Conservation (phyloP, 2,329 filamentous ascomycete species). For the Scedosporium aurantiacum region DNA sequence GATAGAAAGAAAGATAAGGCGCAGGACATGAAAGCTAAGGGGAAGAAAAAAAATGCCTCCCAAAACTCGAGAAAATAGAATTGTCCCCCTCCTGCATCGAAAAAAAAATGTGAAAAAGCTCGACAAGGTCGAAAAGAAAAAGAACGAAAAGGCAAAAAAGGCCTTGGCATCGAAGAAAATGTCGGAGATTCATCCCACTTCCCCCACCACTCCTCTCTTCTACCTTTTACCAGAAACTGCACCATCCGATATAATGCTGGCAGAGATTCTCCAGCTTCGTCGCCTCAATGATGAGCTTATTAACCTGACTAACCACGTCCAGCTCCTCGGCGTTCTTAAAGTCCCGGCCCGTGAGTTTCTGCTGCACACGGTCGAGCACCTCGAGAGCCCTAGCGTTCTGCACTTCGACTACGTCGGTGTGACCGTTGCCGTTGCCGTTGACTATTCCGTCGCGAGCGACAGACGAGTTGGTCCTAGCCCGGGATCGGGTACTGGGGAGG, state of each 20-base stretch:
- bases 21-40: not conserved
- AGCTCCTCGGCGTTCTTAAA: conserved; percentile 82
- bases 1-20: not conserved
- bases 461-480: conserved; percentile 51
- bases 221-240: conserved; percentile 73
- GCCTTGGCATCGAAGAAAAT: not conserved
- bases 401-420: conserved; percentile 51
- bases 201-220: conserved; percentile 11
- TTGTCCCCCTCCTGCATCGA: not conserved
- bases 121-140: too few species aligned
- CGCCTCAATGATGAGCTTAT: conserved; percentile 87
- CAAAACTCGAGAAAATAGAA: not conserved
- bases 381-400: conserved; percentile 91
- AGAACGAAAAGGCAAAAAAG: not conserved
- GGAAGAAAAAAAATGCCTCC: not conserved
- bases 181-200: not conserved
- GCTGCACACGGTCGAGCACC: conserved; percentile 81
- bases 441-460: conserved; percentile 21
- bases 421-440: conserved; percentile 23
- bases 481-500: conserved; percentile 35
- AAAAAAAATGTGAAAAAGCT: not conserved
- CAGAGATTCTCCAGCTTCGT: conserved; percentile 96
- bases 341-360: conserved; percentile 89
- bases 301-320: conserved; percentile 76
- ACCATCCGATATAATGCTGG: conserved; percentile 99